Evolutionary conservation across 495 filamentous ascomycete species (phyloP).

Genomic region (Cercophora sp.): DNA sequence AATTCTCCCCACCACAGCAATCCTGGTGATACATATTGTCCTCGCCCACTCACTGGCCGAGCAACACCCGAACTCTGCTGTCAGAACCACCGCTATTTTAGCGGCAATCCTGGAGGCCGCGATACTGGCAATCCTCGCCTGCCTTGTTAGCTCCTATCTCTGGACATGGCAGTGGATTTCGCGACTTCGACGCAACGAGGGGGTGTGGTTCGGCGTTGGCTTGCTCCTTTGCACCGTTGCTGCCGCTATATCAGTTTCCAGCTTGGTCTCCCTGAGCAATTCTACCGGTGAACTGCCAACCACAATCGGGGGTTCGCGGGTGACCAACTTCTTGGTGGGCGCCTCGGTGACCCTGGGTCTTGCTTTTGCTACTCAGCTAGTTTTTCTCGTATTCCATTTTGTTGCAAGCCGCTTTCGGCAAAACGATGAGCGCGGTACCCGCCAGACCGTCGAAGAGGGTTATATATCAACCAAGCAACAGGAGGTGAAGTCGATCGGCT

Average conservation of each 20-base stretch:
- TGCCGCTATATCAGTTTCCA: constrained; percentile 36
- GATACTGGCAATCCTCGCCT: constrained; percentile 28
- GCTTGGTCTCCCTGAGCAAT: constrained; percentile 34
- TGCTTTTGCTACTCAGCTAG: constrained; percentile 37
- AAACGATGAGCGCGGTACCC: constrained; percentile 18
- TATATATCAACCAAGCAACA: constrained; percentile 22
- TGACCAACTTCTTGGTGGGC: constrained; percentile 32
- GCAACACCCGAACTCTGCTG: constrained; percentile 20
- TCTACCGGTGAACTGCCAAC: constrained; percentile 20
- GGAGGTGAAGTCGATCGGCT: constrained; percentile 44
- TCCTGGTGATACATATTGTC: constrained; percentile 36
- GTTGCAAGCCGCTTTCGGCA: constrained; percentile 24
- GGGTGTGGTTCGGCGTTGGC: constrained; percentile 33
- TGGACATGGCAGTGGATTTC: constrained; percentile 16
- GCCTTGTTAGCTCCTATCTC: constrained; percentile 25
- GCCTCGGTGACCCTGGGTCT: constrained; percentile 37
- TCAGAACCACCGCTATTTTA: constrained; percentile 31
- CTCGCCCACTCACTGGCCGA: constrained; percentile 34
- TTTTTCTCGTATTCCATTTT: constrained; percentile 39
- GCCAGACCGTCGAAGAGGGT: constrained; percentile 29
- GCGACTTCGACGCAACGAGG: constrained; percentile 20
- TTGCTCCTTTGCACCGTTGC: constrained; percentile 35
- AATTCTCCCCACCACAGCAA: constrained; percentile 37
- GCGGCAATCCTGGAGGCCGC: constrained; percentile 33
- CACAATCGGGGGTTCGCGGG: constrained; percentile 29